A percentile compares a stretch with the other conserved stretches of the same genome.
Conservation (phyloP, 768 basidiomycete species). For the Tylopilus subfusipes region DNA sequence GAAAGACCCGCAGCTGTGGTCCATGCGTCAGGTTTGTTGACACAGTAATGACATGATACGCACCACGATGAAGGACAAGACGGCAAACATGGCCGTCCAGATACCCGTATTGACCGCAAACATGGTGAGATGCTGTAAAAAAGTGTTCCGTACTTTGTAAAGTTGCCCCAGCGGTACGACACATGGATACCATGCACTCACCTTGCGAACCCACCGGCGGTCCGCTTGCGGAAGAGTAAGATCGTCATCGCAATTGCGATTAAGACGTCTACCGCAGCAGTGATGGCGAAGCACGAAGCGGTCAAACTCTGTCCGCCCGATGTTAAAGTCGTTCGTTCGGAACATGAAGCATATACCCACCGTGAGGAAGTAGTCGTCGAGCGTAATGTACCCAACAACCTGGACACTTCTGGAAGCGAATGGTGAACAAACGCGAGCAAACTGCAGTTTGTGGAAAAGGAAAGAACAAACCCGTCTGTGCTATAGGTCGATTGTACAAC, state of each 20-base stretch:
- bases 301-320: background rate
- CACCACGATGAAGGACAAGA: constrained; percentile 44
- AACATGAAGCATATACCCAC: too few species aligned
- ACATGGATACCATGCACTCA: background rate
- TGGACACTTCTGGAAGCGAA: too few species aligned
- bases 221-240: constrained; percentile 1
- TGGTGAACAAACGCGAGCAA: too few species aligned
- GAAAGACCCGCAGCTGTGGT: background rate
- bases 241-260: constrained; percentile 4
- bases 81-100: constrained; percentile 47
- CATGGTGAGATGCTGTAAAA: constrained; percentile 12
- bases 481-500: too few species aligned
- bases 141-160: constrained; percentile 2
- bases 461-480: too few species aligned
- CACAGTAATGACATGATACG: too few species aligned
- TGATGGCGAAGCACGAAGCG: background rate
- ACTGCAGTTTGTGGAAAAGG: too few species aligned
- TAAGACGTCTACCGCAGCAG: constrained; percentile 7
- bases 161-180: too few species aligned
- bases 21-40: too few species aligned
- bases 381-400: too few species aligned
- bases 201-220: background rate
- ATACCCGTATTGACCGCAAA: too few species aligned
- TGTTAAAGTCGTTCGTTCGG: background rate
- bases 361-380: too few species aligned